A percentile compares a stretch with the other conserved stretches of the same genome.
phyloP scores from a whole-genome alignment of 345 rosid genomes.

The Bruguiera gymnorhiza region DNA sequence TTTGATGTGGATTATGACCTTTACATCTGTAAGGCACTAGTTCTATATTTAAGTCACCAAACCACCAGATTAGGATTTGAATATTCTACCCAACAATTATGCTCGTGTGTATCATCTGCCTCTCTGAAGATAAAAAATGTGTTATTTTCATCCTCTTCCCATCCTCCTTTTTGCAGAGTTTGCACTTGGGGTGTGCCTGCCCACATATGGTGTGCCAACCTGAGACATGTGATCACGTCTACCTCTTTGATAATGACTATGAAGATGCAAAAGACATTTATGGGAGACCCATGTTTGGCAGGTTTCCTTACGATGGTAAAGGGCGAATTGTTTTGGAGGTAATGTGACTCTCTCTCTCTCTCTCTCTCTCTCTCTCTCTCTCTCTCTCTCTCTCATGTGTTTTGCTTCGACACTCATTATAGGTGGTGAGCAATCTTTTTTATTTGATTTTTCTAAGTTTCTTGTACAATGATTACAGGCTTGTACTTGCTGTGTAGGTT shows the following conservation, averaged over 20 bases:
- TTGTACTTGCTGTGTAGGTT: too few species aligned
- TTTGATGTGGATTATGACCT: background rate
- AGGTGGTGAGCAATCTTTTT: background rate
- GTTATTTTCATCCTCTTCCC: background rate
- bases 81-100: background rate
- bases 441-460: background rate
- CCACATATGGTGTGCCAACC: constrained; percentile 54
- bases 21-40: background rate
- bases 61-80: too few species aligned
- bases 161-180: constrained; percentile 40
- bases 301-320: constrained; percentile 81
- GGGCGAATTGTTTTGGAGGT: constrained; percentile 86
- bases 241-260: constrained; percentile 85
- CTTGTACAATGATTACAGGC: too few species aligned
- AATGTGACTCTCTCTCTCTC: background rate
- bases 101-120: background rate
- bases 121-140: background rate
- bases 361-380: background rate
- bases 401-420: background rate
- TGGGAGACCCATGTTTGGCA: constrained; percentile 69
- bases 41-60: background rate
- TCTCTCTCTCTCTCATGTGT: background rate
- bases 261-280: constrained; percentile 84
- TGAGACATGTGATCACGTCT: constrained; percentile 77
- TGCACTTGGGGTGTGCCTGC: constrained; percentile 75